phyloP scores from a whole-genome alignment of 768 basidiomycete species.

The Gelatoporia subvermispora region DNA sequence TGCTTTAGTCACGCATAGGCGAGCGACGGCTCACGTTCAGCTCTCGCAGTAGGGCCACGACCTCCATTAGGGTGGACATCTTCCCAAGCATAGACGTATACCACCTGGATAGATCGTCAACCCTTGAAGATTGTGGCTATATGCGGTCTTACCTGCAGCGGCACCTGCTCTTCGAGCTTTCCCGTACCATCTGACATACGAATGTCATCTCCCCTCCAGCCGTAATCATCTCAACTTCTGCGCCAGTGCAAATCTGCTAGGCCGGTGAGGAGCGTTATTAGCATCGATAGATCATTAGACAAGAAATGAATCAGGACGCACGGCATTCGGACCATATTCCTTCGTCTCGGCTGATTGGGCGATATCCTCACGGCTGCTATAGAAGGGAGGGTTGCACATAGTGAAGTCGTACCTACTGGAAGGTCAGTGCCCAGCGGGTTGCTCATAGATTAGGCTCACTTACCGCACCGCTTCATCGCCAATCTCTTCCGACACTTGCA shows the following conservation, averaged over 20 bases:
- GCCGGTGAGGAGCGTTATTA: neutral
- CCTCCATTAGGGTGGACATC: slow-evolving; percentile 59
- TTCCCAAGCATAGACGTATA: slow-evolving; percentile 93
- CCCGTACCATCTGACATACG: slow-evolving; percentile 69
- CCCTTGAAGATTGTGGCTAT: neutral
- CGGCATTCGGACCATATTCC: slow-evolving; percentile 62
- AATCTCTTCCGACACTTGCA: too few relatives aligned
- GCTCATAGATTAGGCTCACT: too few relatives aligned
- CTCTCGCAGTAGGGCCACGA: slow-evolving; percentile 52
- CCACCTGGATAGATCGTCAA: slow-evolving; percentile 58
- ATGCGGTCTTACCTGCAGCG: slow-evolving; percentile 50
- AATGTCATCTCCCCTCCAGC: slow-evolving; percentile 82
- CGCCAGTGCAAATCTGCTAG: slow-evolving; percentile 76
- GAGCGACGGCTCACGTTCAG: slow-evolving; percentile 31
- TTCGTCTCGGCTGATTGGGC: slow-evolving; percentile 55
- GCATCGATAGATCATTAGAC: neutral
- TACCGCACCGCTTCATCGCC: too few relatives aligned
- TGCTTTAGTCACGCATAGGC: neutral
- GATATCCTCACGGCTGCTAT: slow-evolving; percentile 70
- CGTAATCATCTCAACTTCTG: slow-evolving; percentile 85
- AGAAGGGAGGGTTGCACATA: slow-evolving; percentile 98
- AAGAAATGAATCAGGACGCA: slow-evolving; percentile 29
- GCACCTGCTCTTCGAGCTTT: slow-evolving; percentile 50
- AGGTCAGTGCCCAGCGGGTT: too few relatives aligned
- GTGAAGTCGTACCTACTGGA: slow-evolving; percentile 54